Evolutionary conservation across 768 basidiomycete genomes (phyloP), one percentile per base, ranked within the genome.

Genomic region (Serpula lacrymans): DNA sequence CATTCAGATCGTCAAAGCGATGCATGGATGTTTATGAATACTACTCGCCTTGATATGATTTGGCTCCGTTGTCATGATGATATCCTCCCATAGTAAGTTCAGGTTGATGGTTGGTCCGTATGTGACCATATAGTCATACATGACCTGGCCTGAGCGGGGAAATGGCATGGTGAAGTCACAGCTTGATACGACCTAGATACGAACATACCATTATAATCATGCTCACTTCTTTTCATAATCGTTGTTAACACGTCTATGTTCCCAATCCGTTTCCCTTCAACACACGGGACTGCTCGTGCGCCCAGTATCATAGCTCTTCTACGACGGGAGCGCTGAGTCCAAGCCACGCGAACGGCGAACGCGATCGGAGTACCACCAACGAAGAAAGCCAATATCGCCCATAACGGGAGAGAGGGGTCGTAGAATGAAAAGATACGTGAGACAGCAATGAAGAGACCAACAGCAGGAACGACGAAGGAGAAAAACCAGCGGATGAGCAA

Each of bases 51-150:
- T 72, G 24, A 70, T 47, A 25, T 77, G 63, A 33, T 78, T 72
- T 0, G 80, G 80, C 17, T 64, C 69, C 0, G 59, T 56, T 0
- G 80, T 81, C 23, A 81, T 42, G 27, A 77, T 50, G 16, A 71
- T 21, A 42, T 75, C 67, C 14, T 68, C 64, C 73, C 77, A 78
- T 14, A 80, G 40, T 24, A 74, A 54, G 5, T 68, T 56, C 42
- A 78, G 16, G 47, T 80, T 77, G 39, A 71, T 37, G 33, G 42
- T 53, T 17, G 34, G 59, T 13, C 64, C 64, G 12, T 53, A 42
- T 25, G 46, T 22, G 4, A 53, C 34, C 9, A 56, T 45, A 28
- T 57, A 52, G 3, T 64, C 57, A 28, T 49, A 33, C 8, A 58
- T 0, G n/a, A 30, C 20, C 1, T 50, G 37, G n/a, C 57, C 66